These are phyloP conservation scores for Daedaleopsis nitida DNA, from an alignment of 768 basidiomycete species.

Conservation along the genomic window DNA sequence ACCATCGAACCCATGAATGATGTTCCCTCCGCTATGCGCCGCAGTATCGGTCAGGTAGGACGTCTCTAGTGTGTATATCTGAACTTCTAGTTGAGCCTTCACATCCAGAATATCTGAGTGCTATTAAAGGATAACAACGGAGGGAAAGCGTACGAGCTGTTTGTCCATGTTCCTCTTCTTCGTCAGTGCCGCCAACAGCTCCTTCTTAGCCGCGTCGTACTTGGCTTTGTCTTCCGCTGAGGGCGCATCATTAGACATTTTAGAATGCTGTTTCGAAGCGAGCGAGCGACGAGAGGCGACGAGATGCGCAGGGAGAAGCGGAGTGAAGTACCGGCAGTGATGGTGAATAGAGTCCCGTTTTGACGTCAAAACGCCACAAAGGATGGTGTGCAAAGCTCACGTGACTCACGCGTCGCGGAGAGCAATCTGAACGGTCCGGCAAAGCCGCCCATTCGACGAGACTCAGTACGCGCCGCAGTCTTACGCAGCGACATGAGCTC, in stretches of 20 bases:
- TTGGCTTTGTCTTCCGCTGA: constrained; percentile 68
- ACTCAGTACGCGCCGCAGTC: no score
- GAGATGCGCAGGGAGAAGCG: no score
- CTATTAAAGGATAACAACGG: neutral
- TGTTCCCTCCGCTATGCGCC: constrained; percentile 78
- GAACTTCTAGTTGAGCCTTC: constrained; percentile 75
- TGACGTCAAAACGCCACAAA: no score
- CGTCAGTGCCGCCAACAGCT: constrained; percentile 69
- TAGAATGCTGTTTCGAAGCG: neutral
- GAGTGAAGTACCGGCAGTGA: no score
- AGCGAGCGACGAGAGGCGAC: no score
- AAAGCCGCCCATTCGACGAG: no score
- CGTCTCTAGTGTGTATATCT: constrained; percentile 78
- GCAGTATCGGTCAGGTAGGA: constrained; percentile 79
- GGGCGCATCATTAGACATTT: constrained; percentile 44
- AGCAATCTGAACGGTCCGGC: no score
- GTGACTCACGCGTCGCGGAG: no score
- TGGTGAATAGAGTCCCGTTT: no score
- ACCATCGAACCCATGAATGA: constrained; percentile 84
- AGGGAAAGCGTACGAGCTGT: constrained; percentile 57
- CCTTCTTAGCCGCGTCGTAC: constrained; percentile 75
- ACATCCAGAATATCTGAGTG: neutral
- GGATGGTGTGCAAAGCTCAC: no score
- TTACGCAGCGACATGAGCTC: no score
- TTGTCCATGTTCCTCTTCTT: constrained; percentile 79